phyloP scores from a whole-genome alignment of 495 filamentous ascomycete species.

The Xylaria sp. region DNA sequence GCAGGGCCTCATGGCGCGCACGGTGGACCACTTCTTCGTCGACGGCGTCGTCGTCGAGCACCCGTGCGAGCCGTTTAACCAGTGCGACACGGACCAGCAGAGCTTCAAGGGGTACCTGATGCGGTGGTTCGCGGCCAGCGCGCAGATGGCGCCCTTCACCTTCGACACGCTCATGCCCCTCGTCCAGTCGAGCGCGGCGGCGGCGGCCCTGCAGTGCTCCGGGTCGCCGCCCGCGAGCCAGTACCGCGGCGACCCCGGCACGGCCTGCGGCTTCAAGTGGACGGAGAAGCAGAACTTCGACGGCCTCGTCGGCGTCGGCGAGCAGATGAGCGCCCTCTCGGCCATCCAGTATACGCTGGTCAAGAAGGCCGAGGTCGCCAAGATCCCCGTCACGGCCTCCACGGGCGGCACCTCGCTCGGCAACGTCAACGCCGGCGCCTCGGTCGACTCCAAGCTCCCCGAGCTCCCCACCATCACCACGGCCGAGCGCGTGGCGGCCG shows the following conservation, averaged over 20 bases:
- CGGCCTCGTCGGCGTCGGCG: conserved; percentile 63
- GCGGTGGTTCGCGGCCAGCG: conserved; percentile 71
- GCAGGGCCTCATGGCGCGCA: conserved; percentile 61
- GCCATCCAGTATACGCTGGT: conserved; percentile 70
- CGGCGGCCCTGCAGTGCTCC: conserved; percentile 68
- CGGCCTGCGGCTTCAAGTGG: conserved; percentile 62
- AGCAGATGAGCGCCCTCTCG: conserved; percentile 75
- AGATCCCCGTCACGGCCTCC: conserved; percentile 60
- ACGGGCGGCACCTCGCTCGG: conserved; percentile 72
- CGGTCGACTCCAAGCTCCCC: conserved; percentile 32
- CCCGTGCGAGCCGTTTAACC: conserved; percentile 69
- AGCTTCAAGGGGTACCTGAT: conserved; percentile 79
- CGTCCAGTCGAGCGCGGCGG: conserved; percentile 61
- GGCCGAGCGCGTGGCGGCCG: conserved; percentile 68
- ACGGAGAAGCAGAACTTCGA: conserved; percentile 46
- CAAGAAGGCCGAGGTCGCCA: conserved; percentile 39
- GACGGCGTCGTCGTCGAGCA: conserved; percentile 69
- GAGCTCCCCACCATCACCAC: conserved; percentile 53
- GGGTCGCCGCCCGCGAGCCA: conserved; percentile 58
- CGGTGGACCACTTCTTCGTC: conserved; percentile 63
- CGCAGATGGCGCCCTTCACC: conserved; percentile 71
- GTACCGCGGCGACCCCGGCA: conserved; percentile 55
- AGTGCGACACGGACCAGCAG: conserved; percentile 74
- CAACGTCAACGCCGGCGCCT: conserved; percentile 63
- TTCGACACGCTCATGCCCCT: conserved; percentile 61